These are phyloP conservation scores for Tricholoma hemisulphureum DNA, from an alignment of 768 basidiomycete species.

Conservation along the genomic window DNA sequence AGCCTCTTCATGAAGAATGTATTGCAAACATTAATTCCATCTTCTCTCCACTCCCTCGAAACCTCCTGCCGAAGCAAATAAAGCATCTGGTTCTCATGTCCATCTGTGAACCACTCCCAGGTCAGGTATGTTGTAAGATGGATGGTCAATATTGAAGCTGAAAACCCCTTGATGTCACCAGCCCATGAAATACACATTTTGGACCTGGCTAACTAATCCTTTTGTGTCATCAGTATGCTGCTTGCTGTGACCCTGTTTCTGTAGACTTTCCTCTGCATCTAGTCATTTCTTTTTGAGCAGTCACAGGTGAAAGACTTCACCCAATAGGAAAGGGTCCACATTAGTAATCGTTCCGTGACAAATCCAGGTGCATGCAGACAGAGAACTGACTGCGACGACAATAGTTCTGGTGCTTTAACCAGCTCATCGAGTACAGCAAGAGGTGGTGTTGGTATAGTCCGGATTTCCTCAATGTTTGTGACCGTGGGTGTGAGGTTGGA, in stretches of 20 bases:
- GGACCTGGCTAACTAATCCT: not conserved
- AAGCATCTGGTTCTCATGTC: not conserved
- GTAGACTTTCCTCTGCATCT: not conserved
- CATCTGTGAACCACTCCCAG: not conserved
- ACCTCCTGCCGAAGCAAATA: not conserved
- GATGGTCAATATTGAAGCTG: not conserved
- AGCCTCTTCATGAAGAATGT: not conserved
- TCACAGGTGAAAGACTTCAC: not conserved
- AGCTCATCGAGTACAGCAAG: not conserved
- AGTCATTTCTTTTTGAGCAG: not conserved
- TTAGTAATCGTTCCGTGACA: not conserved
- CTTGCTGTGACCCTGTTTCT: not conserved
- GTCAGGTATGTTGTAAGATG: not conserved
- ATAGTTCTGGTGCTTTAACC: not conserved
- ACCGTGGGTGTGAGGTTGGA: not conserved
- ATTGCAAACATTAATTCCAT: not conserved
- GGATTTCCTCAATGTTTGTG: not conserved
- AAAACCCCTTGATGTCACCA: not conserved
- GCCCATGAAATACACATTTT: not conserved
- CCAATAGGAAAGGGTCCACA: not conserved
- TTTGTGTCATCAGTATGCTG: not conserved
- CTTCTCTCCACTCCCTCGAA: not conserved
- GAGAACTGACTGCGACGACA: not conserved
- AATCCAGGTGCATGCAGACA: not conserved
- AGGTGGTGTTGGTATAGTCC: not conserved